These are phyloP conservation scores for Tolypocladium tropicale DNA, from an alignment of 2,329 filamentous ascomycete species.

Conservation along the genomic window DNA sequence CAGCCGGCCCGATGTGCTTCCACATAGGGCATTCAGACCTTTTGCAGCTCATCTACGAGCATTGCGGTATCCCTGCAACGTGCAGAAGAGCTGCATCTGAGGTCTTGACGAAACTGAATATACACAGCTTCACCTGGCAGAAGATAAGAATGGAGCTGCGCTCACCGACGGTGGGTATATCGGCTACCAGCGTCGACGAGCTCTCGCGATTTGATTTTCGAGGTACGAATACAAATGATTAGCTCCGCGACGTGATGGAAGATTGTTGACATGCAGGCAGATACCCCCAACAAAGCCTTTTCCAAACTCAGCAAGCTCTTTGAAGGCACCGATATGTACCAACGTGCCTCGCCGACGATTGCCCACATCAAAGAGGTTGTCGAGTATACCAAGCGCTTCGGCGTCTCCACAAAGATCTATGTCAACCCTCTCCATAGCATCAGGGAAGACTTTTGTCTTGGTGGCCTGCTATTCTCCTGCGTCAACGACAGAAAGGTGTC, in stretches of 20 bases:
- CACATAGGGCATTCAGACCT: slow-evolving; percentile 84
- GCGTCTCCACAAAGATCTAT: slow-evolving; percentile 68
- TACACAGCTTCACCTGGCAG: slow-evolving; percentile 69
- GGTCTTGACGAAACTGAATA: slow-evolving; percentile 76
- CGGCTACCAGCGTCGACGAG: slow-evolving; percentile 84
- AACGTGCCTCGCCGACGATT: slow-evolving; percentile 65
- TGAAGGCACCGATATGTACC: slow-evolving; percentile 55
- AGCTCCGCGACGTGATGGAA: neutral
- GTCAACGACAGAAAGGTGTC: slow-evolving; percentile 69
- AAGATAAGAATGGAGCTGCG: slow-evolving; percentile 76
- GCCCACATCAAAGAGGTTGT: slow-evolving; percentile 72
- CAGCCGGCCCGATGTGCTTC: slow-evolving; percentile 69
- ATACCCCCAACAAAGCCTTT: slow-evolving; percentile 46
- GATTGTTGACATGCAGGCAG: slow-evolving; percentile 20
- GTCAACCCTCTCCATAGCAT: slow-evolving; percentile 78
- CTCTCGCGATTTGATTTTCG: slow-evolving; percentile 85
- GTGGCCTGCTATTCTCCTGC: slow-evolving; percentile 83
- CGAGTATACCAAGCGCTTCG: slow-evolving; percentile 65
- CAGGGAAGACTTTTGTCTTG: slow-evolving; percentile 83
- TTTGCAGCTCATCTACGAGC: slow-evolving; percentile 79
- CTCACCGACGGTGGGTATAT: slow-evolving; percentile 69
- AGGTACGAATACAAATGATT: slow-evolving; percentile 32
- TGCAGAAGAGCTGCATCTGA: slow-evolving; percentile 69
- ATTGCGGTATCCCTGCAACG: slow-evolving; percentile 64
- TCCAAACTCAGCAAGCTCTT: slow-evolving; percentile 49